These are phyloP conservation scores for Ehretia macrophylla DNA, from an alignment of 257 asterid genomes.

Conservation along the genomic window DNA sequence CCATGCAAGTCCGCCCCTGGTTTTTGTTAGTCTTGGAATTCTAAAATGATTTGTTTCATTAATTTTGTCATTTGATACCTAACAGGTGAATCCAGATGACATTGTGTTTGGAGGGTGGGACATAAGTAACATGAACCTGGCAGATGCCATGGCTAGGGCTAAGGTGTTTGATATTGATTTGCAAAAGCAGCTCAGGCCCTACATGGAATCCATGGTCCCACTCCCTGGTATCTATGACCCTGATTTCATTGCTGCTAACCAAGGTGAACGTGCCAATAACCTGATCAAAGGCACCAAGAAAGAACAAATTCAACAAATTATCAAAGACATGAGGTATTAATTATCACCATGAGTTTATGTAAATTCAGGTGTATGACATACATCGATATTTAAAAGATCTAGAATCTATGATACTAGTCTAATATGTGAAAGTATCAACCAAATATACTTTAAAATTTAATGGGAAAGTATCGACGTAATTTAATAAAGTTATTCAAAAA, in stretches of 20 bases:
- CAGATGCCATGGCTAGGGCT: conserved; percentile 96
- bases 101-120: conserved; percentile 98
- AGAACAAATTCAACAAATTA: conserved; percentile 75
- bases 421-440: too few relatives aligned
- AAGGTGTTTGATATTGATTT: conserved; percentile 89
- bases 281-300: conserved; percentile 80
- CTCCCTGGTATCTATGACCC: conserved; percentile 95
- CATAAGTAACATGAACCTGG: conserved; percentile 90
- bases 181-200: conserved; percentile 89
- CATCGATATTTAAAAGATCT: too few relatives aligned
- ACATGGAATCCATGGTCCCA: conserved; percentile 98
- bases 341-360: background rate
- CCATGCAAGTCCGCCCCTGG: too few relatives aligned
- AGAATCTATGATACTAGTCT: too few relatives aligned
- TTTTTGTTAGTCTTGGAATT: too few relatives aligned
- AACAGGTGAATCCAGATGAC: conserved; percentile 87
- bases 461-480: too few relatives aligned
- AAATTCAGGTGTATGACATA: too few relatives aligned
- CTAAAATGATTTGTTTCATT: too few relatives aligned
- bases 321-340: conserved; percentile 76
- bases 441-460: too few relatives aligned
- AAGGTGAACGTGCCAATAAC: conserved; percentile 86
- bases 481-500: too few relatives aligned
- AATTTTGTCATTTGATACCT: conserved; percentile 1
- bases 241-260: conserved; percentile 99